Conservation (phyloP, 177 flowering plant species). For the Vitis hybrid region DNA sequence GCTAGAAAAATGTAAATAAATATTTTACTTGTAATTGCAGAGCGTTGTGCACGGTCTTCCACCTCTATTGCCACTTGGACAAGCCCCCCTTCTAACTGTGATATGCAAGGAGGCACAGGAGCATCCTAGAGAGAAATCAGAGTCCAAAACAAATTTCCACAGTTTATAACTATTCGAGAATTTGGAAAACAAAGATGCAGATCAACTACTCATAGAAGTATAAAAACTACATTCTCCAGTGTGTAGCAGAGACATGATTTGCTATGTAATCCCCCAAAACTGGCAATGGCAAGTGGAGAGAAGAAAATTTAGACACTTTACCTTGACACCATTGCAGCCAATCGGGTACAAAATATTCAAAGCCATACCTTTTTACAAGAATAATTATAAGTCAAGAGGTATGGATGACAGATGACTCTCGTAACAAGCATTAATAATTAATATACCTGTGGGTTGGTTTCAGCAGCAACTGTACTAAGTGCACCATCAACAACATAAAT, state of each 20-base stretch:
- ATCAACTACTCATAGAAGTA: no score
- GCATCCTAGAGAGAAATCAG: constrained; percentile 66
- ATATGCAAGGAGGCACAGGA: constrained; percentile 98
- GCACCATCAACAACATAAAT: constrained; percentile 91
- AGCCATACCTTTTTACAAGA: not conserved
- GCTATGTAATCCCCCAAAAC: no score
- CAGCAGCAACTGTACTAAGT: constrained; percentile 91
- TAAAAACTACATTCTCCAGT: no score
- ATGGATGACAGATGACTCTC: not conserved
- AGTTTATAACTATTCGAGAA: no score
- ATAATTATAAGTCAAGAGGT: not conserved
- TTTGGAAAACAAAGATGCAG: no score
- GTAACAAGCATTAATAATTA: not conserved
- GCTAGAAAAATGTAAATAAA: not conserved
- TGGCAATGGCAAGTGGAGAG: no score
- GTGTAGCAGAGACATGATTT: no score
- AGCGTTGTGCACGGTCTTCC: constrained; percentile 96
- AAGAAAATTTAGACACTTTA: not conserved
- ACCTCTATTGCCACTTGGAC: constrained; percentile 99
- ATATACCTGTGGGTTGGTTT: constrained; percentile 95
- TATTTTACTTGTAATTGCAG: constrained; percentile 88
- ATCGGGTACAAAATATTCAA: not conserved
- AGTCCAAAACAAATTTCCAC: constrained; percentile 1
- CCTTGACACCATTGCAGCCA: not conserved
- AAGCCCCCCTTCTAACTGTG: constrained; percentile 95